Base-by-base conservation (phyloP, 116 monocot species). In the Iris pallida region DNA sequence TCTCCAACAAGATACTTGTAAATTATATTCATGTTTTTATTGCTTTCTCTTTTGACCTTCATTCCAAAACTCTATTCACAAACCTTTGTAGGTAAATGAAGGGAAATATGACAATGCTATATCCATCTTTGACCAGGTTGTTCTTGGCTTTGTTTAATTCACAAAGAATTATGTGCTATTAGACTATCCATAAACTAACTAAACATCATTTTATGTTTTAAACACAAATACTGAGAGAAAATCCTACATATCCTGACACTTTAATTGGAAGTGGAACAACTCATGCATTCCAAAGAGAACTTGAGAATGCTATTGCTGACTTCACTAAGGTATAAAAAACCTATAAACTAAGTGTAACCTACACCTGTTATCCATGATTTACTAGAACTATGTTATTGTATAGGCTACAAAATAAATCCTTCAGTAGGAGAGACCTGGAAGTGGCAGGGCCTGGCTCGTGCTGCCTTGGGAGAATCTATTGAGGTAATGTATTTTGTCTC, bases 211-310 rank as follows among this genome's bases (percentile, higher is more conserved):
- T 20, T 11, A 59, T 70, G 14, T 30, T 73, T 18, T 42, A 46
- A 52, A 41, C 16, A 70, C 77, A 95, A 91, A 77, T 95, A 59
- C 73, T 95, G 79, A 73, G 69, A 70, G 91, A 95, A 67, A 89
- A 84, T 77, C 86, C 91, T 65, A 74, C 60, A 51, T 95, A 88
- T 54, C 86, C 91, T 44, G 91, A 91, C 72, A 86, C 91, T 58
- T 80, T 95, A 54, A 91, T 95, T 51, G 95, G 95, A 70, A 86
- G 95, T 71, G 95, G 95, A 53, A 95, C 95, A 65, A 83, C 91
- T 63, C 82, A 86, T 86, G 95, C 95, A 65, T 95, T 95, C 61
- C 78, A 91, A 82, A 86, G 89, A 73, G 89, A 91, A 59, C 82
- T 95, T 65, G 86, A 91, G 72, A 61, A 73, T 80, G 95, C 95